Base-by-base conservation (phyloP, 495 filamentous ascomycete genomes). In the Pyronema domesticum region DNA sequence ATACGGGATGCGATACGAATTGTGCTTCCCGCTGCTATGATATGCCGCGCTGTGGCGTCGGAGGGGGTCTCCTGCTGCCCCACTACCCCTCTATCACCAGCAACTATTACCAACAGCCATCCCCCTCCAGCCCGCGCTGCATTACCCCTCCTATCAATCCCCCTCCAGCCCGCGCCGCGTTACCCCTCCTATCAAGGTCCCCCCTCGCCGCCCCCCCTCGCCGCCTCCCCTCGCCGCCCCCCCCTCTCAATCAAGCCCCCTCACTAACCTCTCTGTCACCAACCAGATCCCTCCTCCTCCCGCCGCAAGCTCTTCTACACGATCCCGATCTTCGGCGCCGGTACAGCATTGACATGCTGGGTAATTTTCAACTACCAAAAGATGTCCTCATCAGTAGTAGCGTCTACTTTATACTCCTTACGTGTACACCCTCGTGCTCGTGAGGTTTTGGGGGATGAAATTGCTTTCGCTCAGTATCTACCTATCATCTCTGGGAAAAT, bases 291-390 rank as follows among this genome's bases (percentile, higher is more conserved):
- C 1, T 4, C 1, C 8, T 3, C 5, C 47, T 35, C 47, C 23
- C 47, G 47, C 7, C 47, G 18, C 30, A 13, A 35, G 23, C 18
- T 13, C 18, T 11, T 50, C 9, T 11, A 9, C 47, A 50, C 77
- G 7, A 50, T 79, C 19, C 76, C 77, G 37, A 57, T 75, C 54
- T 80, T 80, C 68, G 57, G 73, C 23, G 68, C 55, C 11, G 42
- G 51, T 30, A 30, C 62, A 0, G 54, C 46, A 1, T 50, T 14
- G 7, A 15, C 53, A 10, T 23, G 55, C 6, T 40, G 35, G 15
- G 62, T 49, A n/a, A 59, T 65, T 23, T 96, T 98, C 81, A 98
- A 98, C 73, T 96, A 98, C 75, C 89, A 98, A 63, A 95, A 95
- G 65, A 76, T 79, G 2, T 85, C 83, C 2, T 83, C 78, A 14